Evolutionary conservation across 331 rosid genomes (phyloP).

Genomic region (Arachis monticola): DNA sequence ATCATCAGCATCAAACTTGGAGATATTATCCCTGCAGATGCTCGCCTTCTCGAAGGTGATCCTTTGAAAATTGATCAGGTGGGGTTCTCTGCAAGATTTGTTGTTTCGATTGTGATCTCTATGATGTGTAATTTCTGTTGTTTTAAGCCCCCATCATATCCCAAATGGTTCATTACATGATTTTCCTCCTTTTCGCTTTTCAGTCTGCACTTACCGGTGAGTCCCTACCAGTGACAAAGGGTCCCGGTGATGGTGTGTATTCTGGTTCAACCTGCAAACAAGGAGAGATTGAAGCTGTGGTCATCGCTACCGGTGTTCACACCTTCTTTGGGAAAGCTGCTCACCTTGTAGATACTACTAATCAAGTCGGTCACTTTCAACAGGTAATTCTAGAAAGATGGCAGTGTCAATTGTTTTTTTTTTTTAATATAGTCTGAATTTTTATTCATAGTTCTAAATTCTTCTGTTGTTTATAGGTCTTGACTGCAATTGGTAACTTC

Average conservation of each 20-base stretch:
- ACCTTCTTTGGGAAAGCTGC: slow-evolving; percentile 99
- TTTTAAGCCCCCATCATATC: slow-evolving; percentile 15
- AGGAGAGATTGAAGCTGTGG: slow-evolving; percentile 98
- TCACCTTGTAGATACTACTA: slow-evolving; percentile 95
- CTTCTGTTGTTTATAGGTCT: slow-evolving; percentile 59
- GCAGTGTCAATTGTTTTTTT: too few relatives aligned
- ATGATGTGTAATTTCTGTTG: background rate
- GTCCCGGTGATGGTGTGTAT: slow-evolving; percentile 96
- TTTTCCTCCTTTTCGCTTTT: slow-evolving; percentile 37
- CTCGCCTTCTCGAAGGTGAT: slow-evolving; percentile 97
- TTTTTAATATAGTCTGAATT: background rate
- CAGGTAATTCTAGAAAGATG: slow-evolving; percentile 50
- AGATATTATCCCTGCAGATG: slow-evolving; percentile 88
- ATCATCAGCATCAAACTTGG: slow-evolving; percentile 87
- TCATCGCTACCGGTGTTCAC: slow-evolving; percentile 98
- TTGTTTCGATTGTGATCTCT: slow-evolving; percentile 13
- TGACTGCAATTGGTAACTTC: slow-evolving; percentile 98
- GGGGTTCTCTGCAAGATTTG: background rate
- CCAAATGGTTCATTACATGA: slow-evolving; percentile 16
- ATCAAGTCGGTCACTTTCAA: slow-evolving; percentile 99
- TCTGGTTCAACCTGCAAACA: slow-evolving; percentile 99
- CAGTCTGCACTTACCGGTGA: slow-evolving; percentile 99
- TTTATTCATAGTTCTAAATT: slow-evolving; percentile 12
- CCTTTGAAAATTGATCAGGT: slow-evolving; percentile 97
- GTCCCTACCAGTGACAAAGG: slow-evolving; percentile 94